Conservation (phyloP, 2,329 filamentous ascomycete species). For the Paracorniculantispora psalliotae region DNA sequence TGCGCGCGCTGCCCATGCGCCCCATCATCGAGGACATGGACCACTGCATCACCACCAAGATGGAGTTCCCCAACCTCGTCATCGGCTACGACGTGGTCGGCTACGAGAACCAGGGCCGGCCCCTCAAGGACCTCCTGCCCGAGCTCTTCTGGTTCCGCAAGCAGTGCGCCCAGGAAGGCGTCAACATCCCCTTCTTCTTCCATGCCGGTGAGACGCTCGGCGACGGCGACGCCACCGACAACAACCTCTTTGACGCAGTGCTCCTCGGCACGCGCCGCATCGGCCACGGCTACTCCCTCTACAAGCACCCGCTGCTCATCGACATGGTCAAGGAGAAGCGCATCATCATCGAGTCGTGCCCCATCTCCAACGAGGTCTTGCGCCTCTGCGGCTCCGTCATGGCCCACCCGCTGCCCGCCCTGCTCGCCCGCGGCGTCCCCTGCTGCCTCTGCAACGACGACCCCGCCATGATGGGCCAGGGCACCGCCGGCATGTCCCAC, state of each 20-base stretch:
- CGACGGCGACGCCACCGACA: constrained; percentile 65
- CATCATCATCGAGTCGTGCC: constrained; percentile 85
- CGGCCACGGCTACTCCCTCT: constrained; percentile 82
- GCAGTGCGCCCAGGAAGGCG: constrained; percentile 68
- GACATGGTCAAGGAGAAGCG: constrained; percentile 85
- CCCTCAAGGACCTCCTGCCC: constrained; percentile 71
- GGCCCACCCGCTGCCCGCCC: constrained; percentile 74
- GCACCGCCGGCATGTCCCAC: constrained; percentile 75
- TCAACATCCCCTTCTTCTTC: constrained; percentile 92
- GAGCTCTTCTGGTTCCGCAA: constrained; percentile 93
- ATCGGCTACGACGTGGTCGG: constrained; percentile 88
- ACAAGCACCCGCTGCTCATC: constrained; percentile 84
- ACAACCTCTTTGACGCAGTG: constrained; percentile 84
- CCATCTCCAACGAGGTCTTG: constrained; percentile 84
- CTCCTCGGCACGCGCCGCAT: constrained; percentile 83
- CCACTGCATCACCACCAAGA: constrained; percentile 76
- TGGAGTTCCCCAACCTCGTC: constrained; percentile 71
- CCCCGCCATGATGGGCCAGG: constrained; percentile 81
- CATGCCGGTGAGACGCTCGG: constrained; percentile 88
- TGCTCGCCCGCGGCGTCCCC: constrained; percentile 77
- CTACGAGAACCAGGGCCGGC: constrained; percentile 74
- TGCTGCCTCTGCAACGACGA: constrained; percentile 88
- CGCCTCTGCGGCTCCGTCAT: constrained; percentile 72
- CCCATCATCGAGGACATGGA: constrained; percentile 77
- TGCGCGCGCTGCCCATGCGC: constrained; percentile 60